Evolutionary conservation across 768 basidiomycete genomes (phyloP), one percentile per base, ranked within the genome.

Genomic region (Tylopilus sp.): DNA sequence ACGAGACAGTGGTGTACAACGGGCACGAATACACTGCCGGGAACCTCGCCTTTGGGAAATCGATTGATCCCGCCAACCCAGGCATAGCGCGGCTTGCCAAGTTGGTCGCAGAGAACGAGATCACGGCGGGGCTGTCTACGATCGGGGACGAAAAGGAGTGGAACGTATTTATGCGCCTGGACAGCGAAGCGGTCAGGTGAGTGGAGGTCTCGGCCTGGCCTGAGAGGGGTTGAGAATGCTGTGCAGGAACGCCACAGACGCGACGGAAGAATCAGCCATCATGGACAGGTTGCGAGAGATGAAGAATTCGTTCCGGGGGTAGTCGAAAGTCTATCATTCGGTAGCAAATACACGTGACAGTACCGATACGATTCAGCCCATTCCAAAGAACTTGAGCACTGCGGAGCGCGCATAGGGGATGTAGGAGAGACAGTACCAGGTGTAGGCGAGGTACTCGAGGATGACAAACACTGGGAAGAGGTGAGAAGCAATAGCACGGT

Each of bases 121-220:
- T 82, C 41, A 92, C 88, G 5, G 83, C 87, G 5, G 93, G 95
- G 36, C 73, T 86, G 65, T 87, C 89, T 13, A 97, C 93, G 0
- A 94, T 98, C 45, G 89, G 81, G 0, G 89, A 98, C 59, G 96
- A 98, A 75, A 94, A 93, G 73, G 76, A 83, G 57, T 95, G 91
- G 90, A 98, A 98, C 71, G 85, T 92, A 9, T 98, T 98, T 70
- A 93, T 97, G 92, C 81, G 93, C 17, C 72, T 93, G 12, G 71
- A 77, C 6, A 82, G 74, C 56, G 74, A 77, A 6, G 76, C 82
- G 6, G 81, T 94, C 30, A 75, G 75, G 91, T 92, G 59, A 54
- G 84, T 75, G 13, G 28, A 33, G 2, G 40, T 42, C 22, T 28
- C 26, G 7, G 52, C 8, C 26, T 29, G 14, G 11, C 2, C 7